phyloP scores from a whole-genome alignment of 805 yeast genomes.

The Barnettozyma sp. region DNA sequence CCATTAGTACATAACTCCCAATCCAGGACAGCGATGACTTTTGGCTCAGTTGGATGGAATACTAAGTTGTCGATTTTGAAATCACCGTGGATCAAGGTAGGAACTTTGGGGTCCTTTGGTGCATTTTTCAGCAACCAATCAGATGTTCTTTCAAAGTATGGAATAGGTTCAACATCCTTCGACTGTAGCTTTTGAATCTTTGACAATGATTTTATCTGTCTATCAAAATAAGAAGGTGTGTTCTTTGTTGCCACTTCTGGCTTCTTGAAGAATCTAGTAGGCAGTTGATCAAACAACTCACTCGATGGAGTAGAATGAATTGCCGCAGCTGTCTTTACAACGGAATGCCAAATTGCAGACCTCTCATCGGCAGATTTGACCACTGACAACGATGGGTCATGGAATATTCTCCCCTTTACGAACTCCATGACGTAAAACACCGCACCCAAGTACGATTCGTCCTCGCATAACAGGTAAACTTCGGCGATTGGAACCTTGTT shows the following conservation, averaged over 20 bases:
- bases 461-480: constrained; percentile 47
- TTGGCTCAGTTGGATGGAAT: constrained; percentile 44
- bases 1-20: constrained; percentile 66
- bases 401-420: constrained; percentile 49
- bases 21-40: constrained; percentile 50
- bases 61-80: constrained; percentile 59
- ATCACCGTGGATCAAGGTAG: constrained; percentile 55
- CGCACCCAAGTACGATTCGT: constrained; percentile 45
- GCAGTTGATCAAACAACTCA: constrained; percentile 36
- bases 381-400: constrained; percentile 40
- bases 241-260: constrained; percentile 18
- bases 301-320: constrained; percentile 45
- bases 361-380: constrained; percentile 27
- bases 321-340: constrained; percentile 39
- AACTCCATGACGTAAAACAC: constrained; percentile 59
- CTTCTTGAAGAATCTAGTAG: constrained; percentile 33
- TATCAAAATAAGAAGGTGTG: constrained; percentile 38
- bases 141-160: constrained; percentile 36
- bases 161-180: constrained; percentile 38
- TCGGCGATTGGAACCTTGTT: constrained; percentile 47
- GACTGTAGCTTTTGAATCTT: constrained; percentile 36
- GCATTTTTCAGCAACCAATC: constrained; percentile 36
- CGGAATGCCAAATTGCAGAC: constrained; percentile 38
- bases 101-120: constrained; percentile 41
- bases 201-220: constrained; percentile 45